Conservation (phyloP, 2,329 filamentous ascomycete species). For the Pseudogymnoascus sp. region DNA sequence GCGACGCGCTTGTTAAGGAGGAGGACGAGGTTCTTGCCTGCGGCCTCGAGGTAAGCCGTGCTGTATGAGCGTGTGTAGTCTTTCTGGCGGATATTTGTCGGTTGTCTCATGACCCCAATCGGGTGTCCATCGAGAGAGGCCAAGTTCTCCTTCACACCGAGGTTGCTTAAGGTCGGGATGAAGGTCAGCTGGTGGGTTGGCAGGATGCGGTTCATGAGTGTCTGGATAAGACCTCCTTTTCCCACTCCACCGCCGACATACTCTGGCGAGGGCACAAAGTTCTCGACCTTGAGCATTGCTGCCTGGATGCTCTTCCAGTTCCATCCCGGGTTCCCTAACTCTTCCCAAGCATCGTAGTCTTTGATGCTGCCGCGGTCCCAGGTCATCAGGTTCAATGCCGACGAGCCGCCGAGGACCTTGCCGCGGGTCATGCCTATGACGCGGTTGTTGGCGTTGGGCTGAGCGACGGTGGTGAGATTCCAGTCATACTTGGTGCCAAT, state of each 20-base stretch:
- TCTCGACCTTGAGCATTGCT: constrained; percentile 15
- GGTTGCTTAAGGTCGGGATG: constrained; percentile 38
- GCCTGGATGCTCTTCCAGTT: constrained; percentile 25
- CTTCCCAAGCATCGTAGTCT: constrained; percentile 36
- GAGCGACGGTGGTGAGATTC: neutral
- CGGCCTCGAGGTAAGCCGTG: constrained; percentile 32
- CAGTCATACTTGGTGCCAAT: constrained; percentile 5
- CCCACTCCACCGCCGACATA: constrained; percentile 15
- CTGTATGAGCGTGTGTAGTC: constrained; percentile 43
- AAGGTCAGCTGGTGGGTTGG: constrained; percentile 37
- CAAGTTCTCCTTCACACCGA: constrained; percentile 36
- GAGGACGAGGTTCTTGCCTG: constrained; percentile 59
- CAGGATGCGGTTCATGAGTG: constrained; percentile 35
- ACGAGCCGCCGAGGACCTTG: constrained; percentile 30
- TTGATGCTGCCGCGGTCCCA: constrained; percentile 19
- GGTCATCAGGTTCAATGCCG: constrained; percentile 27
- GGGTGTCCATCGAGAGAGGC: constrained; percentile 43
- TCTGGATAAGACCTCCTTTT: constrained; percentile 7
- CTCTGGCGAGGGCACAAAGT: constrained; percentile 13
- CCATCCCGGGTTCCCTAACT: constrained; percentile 36
- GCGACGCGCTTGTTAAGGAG: constrained; percentile 79
- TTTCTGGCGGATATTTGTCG: constrained; percentile 40
- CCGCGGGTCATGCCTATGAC: constrained; percentile 28
- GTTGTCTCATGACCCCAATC: constrained; percentile 42
- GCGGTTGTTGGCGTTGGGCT: constrained; percentile 16